phyloP scores from a whole-genome alignment of 352 stramenopile species.

The Phytophthora foliorum region DNA sequence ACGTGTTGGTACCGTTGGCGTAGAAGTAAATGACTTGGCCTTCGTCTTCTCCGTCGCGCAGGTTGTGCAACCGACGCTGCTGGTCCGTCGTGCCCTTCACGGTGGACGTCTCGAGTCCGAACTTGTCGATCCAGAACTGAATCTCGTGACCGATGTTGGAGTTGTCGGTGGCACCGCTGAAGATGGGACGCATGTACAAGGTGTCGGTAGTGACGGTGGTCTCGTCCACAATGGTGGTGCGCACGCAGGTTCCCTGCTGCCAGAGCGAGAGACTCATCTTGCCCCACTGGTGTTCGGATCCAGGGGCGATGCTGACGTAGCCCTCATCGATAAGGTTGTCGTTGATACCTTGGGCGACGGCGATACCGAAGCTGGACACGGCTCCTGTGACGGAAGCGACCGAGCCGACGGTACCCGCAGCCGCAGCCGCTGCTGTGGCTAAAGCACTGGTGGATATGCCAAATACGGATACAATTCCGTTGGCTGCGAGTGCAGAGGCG shows the following conservation, averaged over 20 bases:
- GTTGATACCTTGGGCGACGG: slow-evolving; percentile 45
- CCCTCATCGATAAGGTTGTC: slow-evolving; percentile 44
- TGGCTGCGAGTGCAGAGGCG: slow-evolving; percentile 33
- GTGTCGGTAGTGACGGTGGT: slow-evolving; percentile 47
- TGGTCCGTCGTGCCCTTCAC: slow-evolving; percentile 27
- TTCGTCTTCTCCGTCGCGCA: slow-evolving; percentile 14
- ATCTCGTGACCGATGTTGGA: slow-evolving; percentile 58
- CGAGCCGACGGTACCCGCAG: slow-evolving; percentile 23
- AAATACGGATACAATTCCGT: slow-evolving; percentile 43
- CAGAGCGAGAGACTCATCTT: slow-evolving; percentile 60
- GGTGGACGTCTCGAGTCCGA: slow-evolving; percentile 38
- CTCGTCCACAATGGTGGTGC: slow-evolving; percentile 51
- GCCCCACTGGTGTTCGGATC: slow-evolving; percentile 44
- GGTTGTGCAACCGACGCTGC: slow-evolving; percentile 17
- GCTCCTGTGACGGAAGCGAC: slow-evolving; percentile 32
- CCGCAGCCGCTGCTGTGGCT: slow-evolving; percentile 24
- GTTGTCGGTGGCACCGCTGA: slow-evolving; percentile 54
- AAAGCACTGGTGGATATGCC: slow-evolving; percentile 41
- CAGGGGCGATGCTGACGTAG: slow-evolving; percentile 41
- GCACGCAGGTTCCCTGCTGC: slow-evolving; percentile 57
- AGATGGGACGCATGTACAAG: slow-evolving; percentile 66
- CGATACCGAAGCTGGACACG: slow-evolving; percentile 48
- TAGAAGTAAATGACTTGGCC: slow-evolving; percentile 40
- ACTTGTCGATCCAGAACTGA: slow-evolving; percentile 63
- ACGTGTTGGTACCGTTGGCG: slow-evolving; percentile 42